Base-by-base conservation (phyloP, 495 filamentous ascomycete genomes). In the Hyaloscypha bicolor region DNA sequence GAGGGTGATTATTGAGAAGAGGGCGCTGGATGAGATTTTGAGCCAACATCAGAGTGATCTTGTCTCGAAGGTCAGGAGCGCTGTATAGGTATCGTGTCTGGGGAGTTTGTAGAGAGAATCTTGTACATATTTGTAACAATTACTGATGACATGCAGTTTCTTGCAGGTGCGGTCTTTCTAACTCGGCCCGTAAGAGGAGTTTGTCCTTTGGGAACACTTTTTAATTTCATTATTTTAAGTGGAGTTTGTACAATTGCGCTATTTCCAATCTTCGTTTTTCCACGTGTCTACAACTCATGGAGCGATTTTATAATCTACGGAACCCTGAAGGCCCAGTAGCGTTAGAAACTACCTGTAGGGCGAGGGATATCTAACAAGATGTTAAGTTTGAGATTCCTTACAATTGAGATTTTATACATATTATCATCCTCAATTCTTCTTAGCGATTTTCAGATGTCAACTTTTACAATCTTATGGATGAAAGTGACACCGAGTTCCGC, bases 1-100 rank as follows among this genome's bases (percentile, higher is more conserved):
- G 52, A 85, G 92, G 66, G 79, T 97, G 70, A 87, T 97, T 60
- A 90, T 99, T 71, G 95, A 99, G 85, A 88, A 88, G 79, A 77
- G 78, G 65, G 94, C 93, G 53, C 80, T 99, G 78, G 85, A 89
- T 76, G 79, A 82, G 75, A 88, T 98, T 71, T 81, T 97, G 75
- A 77, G 80, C 71, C 77, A 81, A 57, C 94, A 97, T 78, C 87
- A 90, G 79, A 89, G 85, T 73, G 93, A 97, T 80, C 73, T 96
- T 64, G 71, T 80, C 42, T 69, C 75, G 48, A 76, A 73, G 67
- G 72, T 83, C 2, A 76, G 64, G 14, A 68, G 78, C 51, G 45
- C 12, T 52, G 64, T 63, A 52, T 71, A 69, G 57, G 53, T 68
- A 66, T 68, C 19, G 51, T 62, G 25, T 32, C 12, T 71, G 66